Conservation (phyloP, 1,284 basidiomycete species). For the Bjerkandera adusta region DNA sequence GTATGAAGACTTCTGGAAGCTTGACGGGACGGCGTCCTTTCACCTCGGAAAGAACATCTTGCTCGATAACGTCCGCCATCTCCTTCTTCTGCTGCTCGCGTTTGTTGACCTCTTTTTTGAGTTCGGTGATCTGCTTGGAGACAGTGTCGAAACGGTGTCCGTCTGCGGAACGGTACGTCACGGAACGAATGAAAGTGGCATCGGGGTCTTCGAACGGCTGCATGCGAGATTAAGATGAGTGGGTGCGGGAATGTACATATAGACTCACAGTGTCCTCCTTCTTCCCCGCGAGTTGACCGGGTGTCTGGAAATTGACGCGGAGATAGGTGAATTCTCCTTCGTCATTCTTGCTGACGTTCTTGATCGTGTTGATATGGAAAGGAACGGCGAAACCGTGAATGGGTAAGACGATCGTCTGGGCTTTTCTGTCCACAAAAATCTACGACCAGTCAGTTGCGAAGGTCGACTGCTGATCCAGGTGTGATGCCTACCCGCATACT, state of each 20-base stretch:
- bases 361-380: conserved; percentile 98
- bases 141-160: conserved; percentile 87
- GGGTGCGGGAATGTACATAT: conserved; percentile 9
- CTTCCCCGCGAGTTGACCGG: conserved; percentile 96
- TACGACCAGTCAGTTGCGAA: conserved; percentile 30
- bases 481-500: conserved; percentile 60
- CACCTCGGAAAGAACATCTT: conserved; percentile 85
- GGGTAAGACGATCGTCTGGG: conserved; percentile 88
- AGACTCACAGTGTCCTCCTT: conserved; percentile 94
- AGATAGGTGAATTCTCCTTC: conserved; percentile 95
- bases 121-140: conserved; percentile 89
- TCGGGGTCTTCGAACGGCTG: conserved; percentile 98
- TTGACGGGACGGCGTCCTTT: conserved; percentile 84
- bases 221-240: neutral
- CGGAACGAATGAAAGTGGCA: conserved; percentile 93
- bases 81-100: conserved; percentile 97
- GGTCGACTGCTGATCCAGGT: neutral
- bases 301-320: conserved; percentile 98
- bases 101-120: conserved; percentile 97
- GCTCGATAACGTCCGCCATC: conserved; percentile 96
- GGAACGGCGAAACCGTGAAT: conserved; percentile 96
- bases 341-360: conserved; percentile 97
- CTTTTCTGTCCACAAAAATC: conserved; percentile 91
- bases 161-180: conserved; percentile 92
- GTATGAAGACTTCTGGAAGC: conserved; percentile 90